phyloP scores from a whole-genome alignment of 139 green algal species.

The Klebsormidium nitens region DNA sequence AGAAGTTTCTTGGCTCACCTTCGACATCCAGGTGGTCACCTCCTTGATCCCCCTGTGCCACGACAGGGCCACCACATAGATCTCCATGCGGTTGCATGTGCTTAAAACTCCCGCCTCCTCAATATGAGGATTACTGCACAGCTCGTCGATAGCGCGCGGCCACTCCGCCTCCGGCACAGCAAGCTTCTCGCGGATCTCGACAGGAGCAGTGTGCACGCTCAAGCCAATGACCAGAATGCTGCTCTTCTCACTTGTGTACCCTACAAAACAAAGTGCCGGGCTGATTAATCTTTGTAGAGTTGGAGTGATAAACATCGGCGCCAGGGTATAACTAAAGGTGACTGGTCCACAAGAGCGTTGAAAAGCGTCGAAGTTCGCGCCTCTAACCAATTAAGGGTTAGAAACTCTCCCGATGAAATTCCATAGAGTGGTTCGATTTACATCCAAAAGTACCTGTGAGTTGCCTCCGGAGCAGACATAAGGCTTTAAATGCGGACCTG shows the following conservation, averaged over 20 bases:
- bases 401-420: too few species aligned
- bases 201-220: slow-evolving; percentile 89
- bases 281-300: too few species aligned
- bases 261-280: too few species aligned
- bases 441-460: too few species aligned
- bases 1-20: slow-evolving; percentile 26
- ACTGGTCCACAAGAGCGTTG: too few species aligned
- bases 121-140: slow-evolving; percentile 89
- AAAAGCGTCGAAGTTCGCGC: too few species aligned
- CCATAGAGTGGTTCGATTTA: too few species aligned
- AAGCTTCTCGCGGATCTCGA: slow-evolving; percentile 96
- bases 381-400: too few species aligned
- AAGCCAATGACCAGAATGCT: slow-evolving; percentile 94
- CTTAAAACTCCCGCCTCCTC: slow-evolving; percentile 95
- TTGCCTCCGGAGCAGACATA: too few species aligned
- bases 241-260: slow-evolving; percentile 65
- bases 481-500: too few species aligned
- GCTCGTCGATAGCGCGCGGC: slow-evolving; percentile 87
- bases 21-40: slow-evolving; percentile 97
- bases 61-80: slow-evolving; percentile 91
- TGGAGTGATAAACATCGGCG: too few species aligned
- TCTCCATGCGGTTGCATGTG: slow-evolving; percentile 99
- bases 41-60: slow-evolving; percentile 91
- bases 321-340: too few species aligned
- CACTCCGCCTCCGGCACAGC: slow-evolving; percentile 91